A percentile compares a stretch with the other conserved stretches of the same genome.
Evolutionary conservation across 495 filamentous ascomycete genomes (phyloP).

Genomic region (Neurospora intermedia): DNA sequence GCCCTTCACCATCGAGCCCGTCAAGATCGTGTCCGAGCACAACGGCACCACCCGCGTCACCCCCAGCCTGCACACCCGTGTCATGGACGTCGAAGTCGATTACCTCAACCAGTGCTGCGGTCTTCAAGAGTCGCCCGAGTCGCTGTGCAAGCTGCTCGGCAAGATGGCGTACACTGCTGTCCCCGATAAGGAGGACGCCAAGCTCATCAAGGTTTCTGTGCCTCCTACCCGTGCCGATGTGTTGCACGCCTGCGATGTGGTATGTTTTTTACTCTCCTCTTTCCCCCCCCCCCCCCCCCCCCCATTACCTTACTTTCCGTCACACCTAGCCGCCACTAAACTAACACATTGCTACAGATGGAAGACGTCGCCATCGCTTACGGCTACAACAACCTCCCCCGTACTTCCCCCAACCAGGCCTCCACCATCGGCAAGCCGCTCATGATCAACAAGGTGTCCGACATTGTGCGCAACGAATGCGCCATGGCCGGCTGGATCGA

Average conservation of each 20-base stretch:
- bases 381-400: conserved; percentile 89
- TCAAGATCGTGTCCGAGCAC: conserved; percentile 84
- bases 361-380: conserved; percentile 94
- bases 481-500: conserved; percentile 95
- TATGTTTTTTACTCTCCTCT: too few relatives aligned
- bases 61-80: conserved; percentile 66
- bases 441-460: conserved; percentile 83
- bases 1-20: conserved; percentile 84
- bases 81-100: conserved; percentile 69
- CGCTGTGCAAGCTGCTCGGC: conserved; percentile 63
- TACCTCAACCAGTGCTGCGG: conserved; percentile 93
- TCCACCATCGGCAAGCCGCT: conserved; percentile 81
- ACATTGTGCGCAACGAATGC: conserved; percentile 82
- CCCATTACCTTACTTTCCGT: not conserved
- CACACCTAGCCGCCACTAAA: not conserved
- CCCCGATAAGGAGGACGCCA: conserved; percentile 51
- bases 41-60: conserved; percentile 71
- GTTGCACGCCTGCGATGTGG: conserved; percentile 87
- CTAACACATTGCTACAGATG: conserved; percentile 42
- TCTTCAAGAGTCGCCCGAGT: conserved; percentile 55
- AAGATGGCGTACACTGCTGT: conserved; percentile 78
- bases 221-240: conserved; percentile 89
- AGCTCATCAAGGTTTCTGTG: conserved; percentile 67
- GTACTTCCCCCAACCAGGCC: conserved; percentile 68
- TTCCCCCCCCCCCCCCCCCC: too few relatives aligned